These are phyloP conservation scores for Mucor velutinosus DNA, from an alignment of 371 early-diverging fungal genomes.

Conservation along the genomic window DNA sequence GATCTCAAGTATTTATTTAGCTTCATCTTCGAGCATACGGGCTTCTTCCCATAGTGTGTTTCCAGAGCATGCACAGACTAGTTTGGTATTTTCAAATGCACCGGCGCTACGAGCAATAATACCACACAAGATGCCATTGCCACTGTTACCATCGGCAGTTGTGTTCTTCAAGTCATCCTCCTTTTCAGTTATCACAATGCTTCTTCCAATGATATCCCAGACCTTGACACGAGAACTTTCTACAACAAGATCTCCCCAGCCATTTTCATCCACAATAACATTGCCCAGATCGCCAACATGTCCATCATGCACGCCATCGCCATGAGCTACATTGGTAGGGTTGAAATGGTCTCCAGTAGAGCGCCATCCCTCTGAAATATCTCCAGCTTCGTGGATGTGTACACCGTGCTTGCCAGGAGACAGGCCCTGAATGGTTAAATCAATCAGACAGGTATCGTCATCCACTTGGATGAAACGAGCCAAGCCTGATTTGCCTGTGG, in stretches of 20 bases:
- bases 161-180: slow-evolving; percentile 48
- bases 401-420: slow-evolving; percentile 71
- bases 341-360: slow-evolving; percentile 65
- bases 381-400: slow-evolving; percentile 80
- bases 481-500: slow-evolving; percentile 68
- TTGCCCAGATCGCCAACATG: slow-evolving; percentile 75
- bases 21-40: slow-evolving; percentile 27
- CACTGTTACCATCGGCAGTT: slow-evolving; percentile 61
- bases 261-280: slow-evolving; percentile 66
- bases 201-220: slow-evolving; percentile 88
- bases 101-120: slow-evolving; percentile 90
- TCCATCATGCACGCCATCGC: slow-evolving; percentile 48
- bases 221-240: slow-evolving; percentile 77
- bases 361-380: slow-evolving; percentile 64
- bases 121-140: slow-evolving; percentile 75
- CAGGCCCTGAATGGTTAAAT: slow-evolving; percentile 74
- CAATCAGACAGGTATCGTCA: slow-evolving; percentile 69
- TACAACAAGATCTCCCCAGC: slow-evolving; percentile 75
- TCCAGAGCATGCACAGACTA: slow-evolving; percentile 87
- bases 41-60: slow-evolving; percentile 89
- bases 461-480: slow-evolving; percentile 83
- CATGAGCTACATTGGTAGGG: slow-evolving; percentile 59
- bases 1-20: not conserved
- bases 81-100: slow-evolving; percentile 86
- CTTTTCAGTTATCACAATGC: slow-evolving; percentile 68